Evolutionary conservation across 352 stramenopile species (phyloP).

Genomic region (Peronospora farinosa): DNA sequence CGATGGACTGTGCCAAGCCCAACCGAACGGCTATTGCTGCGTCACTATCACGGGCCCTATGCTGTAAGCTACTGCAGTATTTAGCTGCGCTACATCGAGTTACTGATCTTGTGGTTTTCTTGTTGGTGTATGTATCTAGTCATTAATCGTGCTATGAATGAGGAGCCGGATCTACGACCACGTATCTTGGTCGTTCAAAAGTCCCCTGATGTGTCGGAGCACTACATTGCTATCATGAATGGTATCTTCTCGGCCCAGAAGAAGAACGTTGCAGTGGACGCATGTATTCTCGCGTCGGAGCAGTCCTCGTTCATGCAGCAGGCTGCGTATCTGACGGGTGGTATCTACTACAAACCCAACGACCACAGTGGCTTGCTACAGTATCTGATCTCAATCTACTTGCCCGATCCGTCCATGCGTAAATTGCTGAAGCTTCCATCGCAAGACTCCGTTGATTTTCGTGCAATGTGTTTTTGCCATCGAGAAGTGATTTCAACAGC

Average conservation of each 20-base stretch:
- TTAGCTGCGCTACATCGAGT: neutral
- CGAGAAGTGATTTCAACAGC: constrained; percentile 76
- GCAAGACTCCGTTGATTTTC: constrained; percentile 84
- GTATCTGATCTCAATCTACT: constrained; percentile 84
- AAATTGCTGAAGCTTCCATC: constrained; percentile 77
- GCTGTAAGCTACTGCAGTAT: constrained; percentile 44
- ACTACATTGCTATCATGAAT: constrained; percentile 90
- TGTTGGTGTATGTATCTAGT: constrained; percentile 33
- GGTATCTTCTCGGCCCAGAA: constrained; percentile 87
- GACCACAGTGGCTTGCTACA: constrained; percentile 64
- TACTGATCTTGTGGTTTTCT: constrained; percentile 3
- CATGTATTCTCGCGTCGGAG: constrained; percentile 63
- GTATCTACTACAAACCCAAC: constrained; percentile 83
- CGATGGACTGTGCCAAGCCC: constrained; percentile 43
- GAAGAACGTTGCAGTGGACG: constrained; percentile 75
- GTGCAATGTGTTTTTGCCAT: constrained; percentile 87
- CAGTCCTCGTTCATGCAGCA: constrained; percentile 87
- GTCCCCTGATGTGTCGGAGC: constrained; percentile 73
- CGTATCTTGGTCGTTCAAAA: constrained; percentile 84
- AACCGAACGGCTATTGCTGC: constrained; percentile 68
- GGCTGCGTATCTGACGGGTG: constrained; percentile 77
- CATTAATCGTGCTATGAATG: constrained; percentile 80
- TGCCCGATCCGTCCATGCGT: constrained; percentile 72
- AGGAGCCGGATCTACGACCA: constrained; percentile 64
- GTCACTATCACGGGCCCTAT: constrained; percentile 70